phyloP scores from a whole-genome alignment of 2,329 filamentous ascomycete species.

The Verticillium klebahnii region DNA sequence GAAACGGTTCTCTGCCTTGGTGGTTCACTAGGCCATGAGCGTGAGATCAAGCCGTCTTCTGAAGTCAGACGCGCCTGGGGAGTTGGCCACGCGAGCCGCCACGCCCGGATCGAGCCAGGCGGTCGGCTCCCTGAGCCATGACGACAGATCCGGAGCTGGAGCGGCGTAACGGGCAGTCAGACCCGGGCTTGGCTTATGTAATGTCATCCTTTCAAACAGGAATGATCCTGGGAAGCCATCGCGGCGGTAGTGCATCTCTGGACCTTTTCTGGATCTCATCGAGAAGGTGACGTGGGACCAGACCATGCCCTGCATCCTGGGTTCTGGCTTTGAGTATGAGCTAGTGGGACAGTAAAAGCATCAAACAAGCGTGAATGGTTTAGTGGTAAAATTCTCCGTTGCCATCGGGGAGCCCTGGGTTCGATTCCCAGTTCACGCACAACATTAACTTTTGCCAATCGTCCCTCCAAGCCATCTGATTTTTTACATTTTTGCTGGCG shows the following conservation, averaged over 20 bases:
- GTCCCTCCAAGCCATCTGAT: neutral
- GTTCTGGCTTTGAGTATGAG: neutral
- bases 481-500: neutral
- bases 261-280: neutral
- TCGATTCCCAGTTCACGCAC: conserved; percentile 3
- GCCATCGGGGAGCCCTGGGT: conserved; percentile 4
- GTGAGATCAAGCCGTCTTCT: neutral
- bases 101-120: neutral
- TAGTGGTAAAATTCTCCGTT: conserved; percentile 5
- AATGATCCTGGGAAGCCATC: neutral
- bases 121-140: neutral
- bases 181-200: neutral
- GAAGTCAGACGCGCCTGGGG: neutral
- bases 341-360: neutral
- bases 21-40: neutral
- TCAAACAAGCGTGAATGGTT: conserved; percentile 3
- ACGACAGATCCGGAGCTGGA: neutral
- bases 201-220: neutral
- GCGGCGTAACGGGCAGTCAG: neutral
- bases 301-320: neutral
- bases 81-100: neutral
- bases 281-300: neutral
- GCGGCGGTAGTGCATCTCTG: neutral
- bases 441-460: neutral
- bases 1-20: neutral